Evolutionary conservation across 495 filamentous ascomycete genomes (phyloP).

Genomic region (Tetracladium marchalianum): DNA sequence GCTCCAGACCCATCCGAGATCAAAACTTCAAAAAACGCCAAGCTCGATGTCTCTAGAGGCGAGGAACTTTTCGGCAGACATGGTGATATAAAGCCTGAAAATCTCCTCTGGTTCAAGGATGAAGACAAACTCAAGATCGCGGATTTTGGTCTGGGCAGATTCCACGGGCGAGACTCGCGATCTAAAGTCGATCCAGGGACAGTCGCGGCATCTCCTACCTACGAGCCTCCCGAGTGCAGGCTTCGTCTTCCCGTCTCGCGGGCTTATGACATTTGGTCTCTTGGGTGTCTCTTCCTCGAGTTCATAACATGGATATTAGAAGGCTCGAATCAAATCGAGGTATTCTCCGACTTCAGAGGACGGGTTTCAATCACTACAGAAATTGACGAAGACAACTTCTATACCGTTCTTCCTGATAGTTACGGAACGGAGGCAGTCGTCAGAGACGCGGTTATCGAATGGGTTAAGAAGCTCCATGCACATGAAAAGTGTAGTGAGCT

Average conservation of each 20-base stretch:
- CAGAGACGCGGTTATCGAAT: constrained; percentile 3
- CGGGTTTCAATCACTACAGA: background rate
- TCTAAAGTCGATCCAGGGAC: constrained; percentile 4
- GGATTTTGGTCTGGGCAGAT: constrained; percentile 7
- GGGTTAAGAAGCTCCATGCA: constrained; percentile 3
- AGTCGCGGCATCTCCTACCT: constrained; percentile 19
- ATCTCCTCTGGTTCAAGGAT: constrained; percentile 14
- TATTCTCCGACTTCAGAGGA: constrained; percentile 9
- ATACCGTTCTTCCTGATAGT: constrained; percentile 2
- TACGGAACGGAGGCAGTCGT: background rate
- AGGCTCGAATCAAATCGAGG: background rate
- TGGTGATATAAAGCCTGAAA: constrained; percentile 19
- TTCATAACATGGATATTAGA: constrained; percentile 16
- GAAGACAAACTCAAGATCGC: constrained; percentile 1
- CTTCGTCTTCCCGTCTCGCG: constrained; percentile 15
- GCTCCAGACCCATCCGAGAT: background rate
- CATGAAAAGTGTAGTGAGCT: constrained; percentile 8
- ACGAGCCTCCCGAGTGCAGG: constrained; percentile 29
- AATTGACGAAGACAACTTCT: constrained; percentile 14
- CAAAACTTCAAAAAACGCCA: too few species aligned
- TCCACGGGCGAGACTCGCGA: constrained; percentile 11
- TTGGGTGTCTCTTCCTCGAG: constrained; percentile 35
- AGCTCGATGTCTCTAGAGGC: too few species aligned
- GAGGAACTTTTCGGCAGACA: constrained; percentile 10
- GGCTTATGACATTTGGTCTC: constrained; percentile 31